Evolutionary conservation across 331 rosid genomes (phyloP).

Genomic region (Phaseolus coccineus): DNA sequence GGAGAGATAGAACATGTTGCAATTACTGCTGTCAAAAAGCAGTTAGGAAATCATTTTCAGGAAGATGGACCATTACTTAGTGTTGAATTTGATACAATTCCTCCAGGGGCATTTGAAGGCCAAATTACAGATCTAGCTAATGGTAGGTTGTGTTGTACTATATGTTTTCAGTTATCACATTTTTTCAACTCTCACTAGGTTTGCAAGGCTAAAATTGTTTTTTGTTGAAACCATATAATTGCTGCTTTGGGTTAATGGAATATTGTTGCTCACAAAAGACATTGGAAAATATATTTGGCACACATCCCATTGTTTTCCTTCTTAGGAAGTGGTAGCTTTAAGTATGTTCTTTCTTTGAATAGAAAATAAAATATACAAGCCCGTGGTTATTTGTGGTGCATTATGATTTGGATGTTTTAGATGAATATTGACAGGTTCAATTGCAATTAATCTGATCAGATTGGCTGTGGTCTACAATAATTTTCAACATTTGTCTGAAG

Average conservation of each 20-base stretch:
- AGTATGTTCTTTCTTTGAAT: constrained; percentile 1
- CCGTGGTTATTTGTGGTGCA: not conserved
- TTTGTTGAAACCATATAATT: not conserved
- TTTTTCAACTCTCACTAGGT: constrained; percentile 11
- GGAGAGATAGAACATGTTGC: constrained; percentile 94
- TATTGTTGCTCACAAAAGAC: constrained; percentile 10
- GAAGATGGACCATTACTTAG: constrained; percentile 89
- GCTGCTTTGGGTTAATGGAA: constrained; percentile 8
- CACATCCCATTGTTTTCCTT: not conserved
- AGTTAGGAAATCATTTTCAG: constrained; percentile 67
- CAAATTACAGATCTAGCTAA: constrained; percentile 58
- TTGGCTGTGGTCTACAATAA: not conserved
- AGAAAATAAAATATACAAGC: not conserved
- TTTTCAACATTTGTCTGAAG: not conserved
- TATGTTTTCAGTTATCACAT: constrained; percentile 7
- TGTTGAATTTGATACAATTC: constrained; percentile 83
- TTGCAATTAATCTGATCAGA: not conserved
- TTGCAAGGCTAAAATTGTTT: constrained; percentile 5
- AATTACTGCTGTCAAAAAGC: constrained; percentile 88
- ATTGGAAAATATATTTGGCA: constrained; percentile 6
- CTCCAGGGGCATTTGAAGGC: constrained; percentile 87
- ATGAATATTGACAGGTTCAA: not conserved
- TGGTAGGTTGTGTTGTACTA: constrained; percentile 59
- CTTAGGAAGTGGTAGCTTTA: not conserved
- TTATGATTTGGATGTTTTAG: constrained; percentile 2